Base-by-base conservation (phyloP, 768 basidiomycete genomes). In the Zangia roseola region DNA sequence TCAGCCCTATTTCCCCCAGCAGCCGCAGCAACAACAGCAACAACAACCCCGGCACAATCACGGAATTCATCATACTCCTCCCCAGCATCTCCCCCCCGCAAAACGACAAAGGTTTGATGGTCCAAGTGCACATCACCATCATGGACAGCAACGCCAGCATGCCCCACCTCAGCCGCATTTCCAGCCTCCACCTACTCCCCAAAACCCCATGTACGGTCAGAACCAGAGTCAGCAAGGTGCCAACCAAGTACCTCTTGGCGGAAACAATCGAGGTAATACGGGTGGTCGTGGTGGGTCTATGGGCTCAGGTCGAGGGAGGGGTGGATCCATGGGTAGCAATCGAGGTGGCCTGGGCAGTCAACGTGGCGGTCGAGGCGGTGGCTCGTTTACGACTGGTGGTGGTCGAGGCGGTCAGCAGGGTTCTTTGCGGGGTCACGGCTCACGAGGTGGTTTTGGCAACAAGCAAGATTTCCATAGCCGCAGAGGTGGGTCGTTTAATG, bases 71-170 rank as follows among this genome's bases (percentile, higher is more conserved):
- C 87, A 90, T 54, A 71, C 81, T 0, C 80, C 86, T 10, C 84
- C 86, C 30, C 88, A 88, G 58, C 86, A 91, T 61, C 74, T 85
- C n/a, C 94, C 94, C 9, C 93, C 94, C 3, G 92, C 92, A 2
- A 97, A 97, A 67, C 76, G 94, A 45, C 91, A 86, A 57, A 81
- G 92, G 36, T 94, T 94, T 61, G 94, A 95, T 63, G 85, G 84
- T 5, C 88, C 88, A 2, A 79, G 71, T 53, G 77, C 77, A 47
- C 74, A 71, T 56, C 68, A 68, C 31, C 59, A 66, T 19, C 68
- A 69, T 19, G 60, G 54, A 21, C 79, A 76, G 52, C 66, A 68
- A 41, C 59, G 61, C 36, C 79, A 77, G 24, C 78, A 74, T 13
- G 76, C 75, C 14, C 73, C 72, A 17, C 74, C 73, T 33, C 87